phyloP scores from a whole-genome alignment of 1,139 yeast species.

The Hyphopichia wangnamkhiaoensis region DNA sequence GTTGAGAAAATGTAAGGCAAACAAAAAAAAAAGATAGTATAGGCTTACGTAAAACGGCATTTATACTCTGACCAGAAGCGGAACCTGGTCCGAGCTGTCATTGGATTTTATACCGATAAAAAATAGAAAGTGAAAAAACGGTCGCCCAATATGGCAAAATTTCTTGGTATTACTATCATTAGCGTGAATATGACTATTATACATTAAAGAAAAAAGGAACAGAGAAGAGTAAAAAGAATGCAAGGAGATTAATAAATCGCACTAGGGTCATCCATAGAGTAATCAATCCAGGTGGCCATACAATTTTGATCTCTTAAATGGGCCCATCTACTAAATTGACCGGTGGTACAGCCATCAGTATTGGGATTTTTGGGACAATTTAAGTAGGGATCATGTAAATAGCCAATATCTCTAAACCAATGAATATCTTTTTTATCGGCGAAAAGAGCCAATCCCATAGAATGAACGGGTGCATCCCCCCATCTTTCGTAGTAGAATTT shows the following conservation, averaged over 20 bases:
- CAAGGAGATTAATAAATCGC: slow-evolving; percentile 12
- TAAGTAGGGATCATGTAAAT: slow-evolving; percentile 69
- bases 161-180: no score
- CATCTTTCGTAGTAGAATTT: slow-evolving; percentile 86
- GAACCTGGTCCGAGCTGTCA: no score
- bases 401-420: slow-evolving; percentile 90
- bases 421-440: slow-evolving; percentile 70
- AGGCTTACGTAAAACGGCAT: background rate
- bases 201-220: background rate
- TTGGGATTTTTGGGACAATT: slow-evolving; percentile 63
- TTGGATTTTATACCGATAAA: no score
- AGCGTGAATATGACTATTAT: background rate
- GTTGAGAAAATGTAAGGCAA: no score
- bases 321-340: slow-evolving; percentile 35
- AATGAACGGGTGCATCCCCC: slow-evolving; percentile 93
- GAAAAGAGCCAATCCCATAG: slow-evolving; percentile 72
- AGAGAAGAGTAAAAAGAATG: background rate
- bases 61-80: background rate
- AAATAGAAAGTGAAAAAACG: no score
- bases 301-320: slow-evolving; percentile 67
- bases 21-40: no score
- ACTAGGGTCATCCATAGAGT: slow-evolving; percentile 43
- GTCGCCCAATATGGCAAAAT: no score
- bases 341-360: slow-evolving; percentile 27
- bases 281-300: slow-evolving; percentile 69